Base-by-base conservation (phyloP, 202 grass and related monocot genomes). In the Setaria italica region DNA sequence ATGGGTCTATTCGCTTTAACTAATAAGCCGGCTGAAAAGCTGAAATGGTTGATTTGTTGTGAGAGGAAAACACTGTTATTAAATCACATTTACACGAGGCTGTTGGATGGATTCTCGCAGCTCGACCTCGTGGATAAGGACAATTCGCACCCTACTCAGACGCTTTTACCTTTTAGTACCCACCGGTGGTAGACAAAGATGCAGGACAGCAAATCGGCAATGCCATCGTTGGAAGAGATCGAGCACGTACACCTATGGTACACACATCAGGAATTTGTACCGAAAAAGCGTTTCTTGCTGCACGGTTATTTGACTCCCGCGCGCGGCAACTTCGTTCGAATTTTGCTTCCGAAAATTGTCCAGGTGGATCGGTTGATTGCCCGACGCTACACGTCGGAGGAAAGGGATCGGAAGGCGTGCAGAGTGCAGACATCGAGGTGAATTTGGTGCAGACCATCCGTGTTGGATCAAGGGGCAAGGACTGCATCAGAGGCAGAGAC, bases 261-360 rank as follows among this genome's bases (percentile, higher is more conserved):
- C 72, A 82, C 63, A 21, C 68, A 21, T 33, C 13, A 7, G 7
- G 11, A 45, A 29, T 34, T 75, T 67, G 11, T 82, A 70, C 69
- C 69, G 70, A 3, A 59, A 74, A 71, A 12, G 41, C 3, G 76
- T 80, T 85, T 69, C 59, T 74, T 85, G 87, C 53, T 16, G 59
- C 37, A 42, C 11, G 76, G 11, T 43, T 43, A 68, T 80, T 68
- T 88, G 87, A 74, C 67, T 56, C 11, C 9, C 15, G 25, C 25
- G 25, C 25, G 47, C 21, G 13, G 25, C 80, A 49, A 81, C 49
- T 68, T n/a, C 7, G 9, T 45, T 3, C 19, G 64, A 15, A 14
- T 21, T 4, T 1, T 15, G 25, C 6, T 67, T 67, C 6, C 15
- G n/a, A 29, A 65, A 47, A 9, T 69, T 58, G 20, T 68, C 16